These are phyloP conservation scores for Phellopilus nigrolimitatus DNA, from an alignment of 1,284 basidiomycete genomes.

Conservation along the genomic window DNA sequence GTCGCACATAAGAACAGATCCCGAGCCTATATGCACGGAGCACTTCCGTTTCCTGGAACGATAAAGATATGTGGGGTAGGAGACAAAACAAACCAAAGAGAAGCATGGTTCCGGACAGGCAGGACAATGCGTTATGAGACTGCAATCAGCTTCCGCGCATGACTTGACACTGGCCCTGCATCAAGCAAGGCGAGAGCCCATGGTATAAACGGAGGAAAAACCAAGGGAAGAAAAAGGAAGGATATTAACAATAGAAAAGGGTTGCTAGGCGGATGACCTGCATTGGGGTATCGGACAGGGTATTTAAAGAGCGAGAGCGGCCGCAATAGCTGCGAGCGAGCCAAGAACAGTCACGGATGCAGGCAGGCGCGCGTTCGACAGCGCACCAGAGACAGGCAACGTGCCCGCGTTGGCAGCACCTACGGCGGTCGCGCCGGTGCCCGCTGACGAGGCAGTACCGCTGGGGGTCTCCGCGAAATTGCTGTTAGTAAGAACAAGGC, in stretches of 20 bases:
- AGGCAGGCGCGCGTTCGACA: conserved; percentile 20
- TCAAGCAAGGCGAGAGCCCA: conserved; percentile 5
- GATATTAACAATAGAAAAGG: background rate
- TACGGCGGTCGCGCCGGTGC: conserved; percentile 30
- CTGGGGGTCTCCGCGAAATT: conserved; percentile 23
- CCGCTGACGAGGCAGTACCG: conserved; percentile 22
- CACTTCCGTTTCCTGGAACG: conserved; percentile 12
- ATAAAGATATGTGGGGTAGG: conserved; percentile 25
- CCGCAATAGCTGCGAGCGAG: conserved; percentile 10
- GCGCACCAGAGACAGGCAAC: conserved; percentile 26
- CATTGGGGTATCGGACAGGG: conserved; percentile 12
- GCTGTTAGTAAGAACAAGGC: conserved; percentile 14
- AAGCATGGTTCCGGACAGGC: background rate
- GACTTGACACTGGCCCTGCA: background rate
- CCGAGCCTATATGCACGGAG: background rate
- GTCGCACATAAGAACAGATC: conserved; percentile 11
- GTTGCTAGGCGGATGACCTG: background rate
- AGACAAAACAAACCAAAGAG: conserved; percentile 31
- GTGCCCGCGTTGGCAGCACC: conserved; percentile 54
- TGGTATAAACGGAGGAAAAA: conserved; percentile 15
- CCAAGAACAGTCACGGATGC: conserved; percentile 10
- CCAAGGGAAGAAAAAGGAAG: conserved; percentile 26
- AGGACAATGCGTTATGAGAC: conserved; percentile 23
- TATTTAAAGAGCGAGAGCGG: conserved; percentile 13
- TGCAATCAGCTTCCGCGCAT: background rate